Percentiles rank a stretch among this genome's conserved stretches.
These are phyloP conservation scores for Diaporthe batatas DNA, from an alignment of 2,329 filamentous ascomycete genomes.

Conservation along the genomic window DNA sequence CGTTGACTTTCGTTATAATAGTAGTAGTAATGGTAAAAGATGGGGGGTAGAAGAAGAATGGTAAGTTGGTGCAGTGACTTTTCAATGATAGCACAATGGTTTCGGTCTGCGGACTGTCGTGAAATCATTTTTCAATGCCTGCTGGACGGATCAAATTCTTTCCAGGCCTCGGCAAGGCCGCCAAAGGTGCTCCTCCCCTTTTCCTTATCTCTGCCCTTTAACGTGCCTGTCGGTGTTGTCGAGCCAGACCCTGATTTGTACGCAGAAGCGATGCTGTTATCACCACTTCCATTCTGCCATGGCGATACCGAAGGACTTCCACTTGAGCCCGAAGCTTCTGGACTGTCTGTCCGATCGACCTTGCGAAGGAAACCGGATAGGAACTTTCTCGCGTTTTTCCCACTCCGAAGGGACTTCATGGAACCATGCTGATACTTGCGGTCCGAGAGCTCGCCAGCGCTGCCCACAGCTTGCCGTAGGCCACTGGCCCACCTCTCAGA, in stretches of 20 bases:
- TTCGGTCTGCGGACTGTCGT: not conserved
- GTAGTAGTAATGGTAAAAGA: constrained; percentile 16
- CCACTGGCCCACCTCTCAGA: constrained; percentile 37
- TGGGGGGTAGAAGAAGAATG: constrained; percentile 10
- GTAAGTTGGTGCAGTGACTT: not conserved
- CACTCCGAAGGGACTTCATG: constrained; percentile 49
- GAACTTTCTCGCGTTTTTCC: constrained; percentile 57
- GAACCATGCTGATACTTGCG: constrained; percentile 16
- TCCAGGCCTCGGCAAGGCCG: constrained; percentile 43
- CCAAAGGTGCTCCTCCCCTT: constrained; percentile 43
- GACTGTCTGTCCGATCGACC: constrained; percentile 45
- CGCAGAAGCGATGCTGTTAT: constrained; percentile 7
- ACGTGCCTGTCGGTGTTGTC: constrained; percentile 38
- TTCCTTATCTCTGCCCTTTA: constrained; percentile 50
- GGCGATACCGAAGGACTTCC: constrained; percentile 19
- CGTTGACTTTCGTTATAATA: constrained; percentile 37
- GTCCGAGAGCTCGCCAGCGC: constrained; percentile 20
- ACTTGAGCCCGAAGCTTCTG: constrained; percentile 45
- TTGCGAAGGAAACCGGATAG: constrained; percentile 58
- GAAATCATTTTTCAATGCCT: constrained; percentile 31
- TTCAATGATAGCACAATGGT: not conserved
- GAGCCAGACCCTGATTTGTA: constrained; percentile 20
- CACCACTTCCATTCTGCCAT: constrained; percentile 25
- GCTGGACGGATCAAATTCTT: constrained; percentile 37
- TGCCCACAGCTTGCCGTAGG: constrained; percentile 17